Base-by-base conservation (phyloP, 495 filamentous ascomycete species). In the Talaromyces thailandensis region DNA sequence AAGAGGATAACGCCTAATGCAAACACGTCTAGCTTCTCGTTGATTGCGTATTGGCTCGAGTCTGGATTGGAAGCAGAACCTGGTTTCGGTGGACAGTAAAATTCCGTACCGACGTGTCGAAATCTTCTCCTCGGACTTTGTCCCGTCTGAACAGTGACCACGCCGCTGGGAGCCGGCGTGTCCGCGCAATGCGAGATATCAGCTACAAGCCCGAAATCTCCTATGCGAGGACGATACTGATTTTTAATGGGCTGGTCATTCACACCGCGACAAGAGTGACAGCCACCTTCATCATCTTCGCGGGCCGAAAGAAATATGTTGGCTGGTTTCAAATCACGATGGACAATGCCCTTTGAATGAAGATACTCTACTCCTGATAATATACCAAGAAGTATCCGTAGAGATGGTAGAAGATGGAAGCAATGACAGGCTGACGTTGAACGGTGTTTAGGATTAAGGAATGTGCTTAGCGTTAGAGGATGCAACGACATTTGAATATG, bases 261-360 rank as follows among this genome's bases (percentile, higher is more conserved):
- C 23, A 68, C 69, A 5, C 64, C 68, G 56, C 62, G 62, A 43
- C 81, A 84, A 2, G 70, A 48, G 29, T 37, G 29, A 59, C 77
- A 79, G 11, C 48, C 67, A 3, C 73, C 63, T 37, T 64, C 25
- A 6, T 65, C 57, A 12, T 59, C 64, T 9, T 79, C 76, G 0
- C 71, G 67, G 23, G 65, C 62, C 12, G 71, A 79, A 29, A 89
- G 76, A 53, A 91, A 81, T 11, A 91, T 82, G 59, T 90, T 91
- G 16, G 87, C 88, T 0, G 86, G 88, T 68, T 91, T 91, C 45
- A 91, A 70, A 65, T 91, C 88, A 4, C 88, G 76, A 66, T 91
- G 88, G 2, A 84, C 83, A 63, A 90, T 84, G 4, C 74, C 73
- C 25, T 81, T 77, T 0, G 75, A 73, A 62, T 90, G 87, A 11